Percentiles rank a stretch among this genome's conserved stretches.
Evolutionary conservation across 331 rosid species (phyloP).

Genomic region (Quercus phellos): DNA sequence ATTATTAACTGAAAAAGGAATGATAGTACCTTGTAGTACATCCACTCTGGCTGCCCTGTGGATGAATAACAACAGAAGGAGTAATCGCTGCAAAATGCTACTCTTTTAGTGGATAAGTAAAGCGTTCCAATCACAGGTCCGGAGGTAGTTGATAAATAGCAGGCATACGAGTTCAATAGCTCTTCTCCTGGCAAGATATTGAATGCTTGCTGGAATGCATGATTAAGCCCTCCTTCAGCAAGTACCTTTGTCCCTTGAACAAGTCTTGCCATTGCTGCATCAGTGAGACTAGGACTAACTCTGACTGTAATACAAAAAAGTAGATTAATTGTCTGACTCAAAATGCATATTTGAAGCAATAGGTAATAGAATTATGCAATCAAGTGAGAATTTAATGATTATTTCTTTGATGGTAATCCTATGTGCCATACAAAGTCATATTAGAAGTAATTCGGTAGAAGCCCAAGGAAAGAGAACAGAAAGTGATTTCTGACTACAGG

Average conservation of each 20-base stretch:
- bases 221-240: conserved; percentile 54
- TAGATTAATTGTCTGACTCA: not conserved
- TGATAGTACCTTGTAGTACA: conserved; percentile 50
- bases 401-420: no score
- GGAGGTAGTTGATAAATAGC: conserved; percentile 53
- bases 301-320: conserved; percentile 32
- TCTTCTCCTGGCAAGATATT: conserved; percentile 51
- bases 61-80: conserved; percentile 43
- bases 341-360: not conserved
- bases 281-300: conserved; percentile 44
- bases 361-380: no score
- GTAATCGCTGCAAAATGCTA: conserved; percentile 75
- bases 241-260: conserved; percentile 56
- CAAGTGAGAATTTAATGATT: no score
- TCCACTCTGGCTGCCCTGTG: conserved; percentile 35
- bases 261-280: conserved; percentile 70
- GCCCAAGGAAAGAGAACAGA: no score
- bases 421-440: no score
- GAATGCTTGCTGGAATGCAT: conserved; percentile 53
- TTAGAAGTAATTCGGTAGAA: no score
- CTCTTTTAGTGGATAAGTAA: conserved; percentile 50
- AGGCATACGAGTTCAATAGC: conserved; percentile 53
- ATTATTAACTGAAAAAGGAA: not conserved
- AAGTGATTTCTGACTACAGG: no score
- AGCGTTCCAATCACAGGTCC: conserved; percentile 75